These are phyloP conservation scores for Penicillium chermesinum DNA, from an alignment of 495 filamentous ascomycete species.

Conservation along the genomic window DNA sequence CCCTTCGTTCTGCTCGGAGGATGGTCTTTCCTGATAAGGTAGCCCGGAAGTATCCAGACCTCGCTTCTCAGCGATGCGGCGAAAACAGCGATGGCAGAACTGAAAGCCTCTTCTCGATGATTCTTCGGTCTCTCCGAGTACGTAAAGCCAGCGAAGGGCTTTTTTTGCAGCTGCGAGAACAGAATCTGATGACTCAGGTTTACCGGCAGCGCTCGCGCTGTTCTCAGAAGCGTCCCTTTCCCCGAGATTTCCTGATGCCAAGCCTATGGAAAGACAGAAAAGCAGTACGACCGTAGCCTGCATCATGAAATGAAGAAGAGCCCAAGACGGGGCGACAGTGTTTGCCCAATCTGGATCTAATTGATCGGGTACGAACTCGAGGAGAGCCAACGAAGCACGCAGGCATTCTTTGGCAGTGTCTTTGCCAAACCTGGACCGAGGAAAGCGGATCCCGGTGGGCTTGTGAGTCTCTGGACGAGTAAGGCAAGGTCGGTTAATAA, in stretches of 20 bases:
- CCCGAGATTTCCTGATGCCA: too few species aligned
- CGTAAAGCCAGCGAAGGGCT: neutral
- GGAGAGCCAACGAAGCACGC: too few species aligned
- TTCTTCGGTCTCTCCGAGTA: neutral
- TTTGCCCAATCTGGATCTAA: too few species aligned
- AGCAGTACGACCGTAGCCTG: too few species aligned
- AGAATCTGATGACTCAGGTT: neutral
- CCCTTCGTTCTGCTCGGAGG: neutral
- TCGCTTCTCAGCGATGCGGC: neutral
- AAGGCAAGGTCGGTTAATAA: conserved; percentile 57
- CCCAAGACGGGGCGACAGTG: too few species aligned
- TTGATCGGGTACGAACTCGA: too few species aligned
- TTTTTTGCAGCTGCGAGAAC: neutral
- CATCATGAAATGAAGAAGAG: too few species aligned
- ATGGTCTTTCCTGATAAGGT: neutral
- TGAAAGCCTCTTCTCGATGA: neutral
- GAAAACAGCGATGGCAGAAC: neutral
- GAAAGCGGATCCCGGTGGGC: neutral
- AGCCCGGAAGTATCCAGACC: neutral
- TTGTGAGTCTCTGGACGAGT: conserved; percentile 33
- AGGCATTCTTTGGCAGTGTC: neutral
- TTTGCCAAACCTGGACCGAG: neutral
- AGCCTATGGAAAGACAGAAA: too few species aligned
- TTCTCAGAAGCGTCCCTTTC: too few species aligned
- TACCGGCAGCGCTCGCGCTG: neutral